Evolutionary conservation across 371 early-diverging fungal species (phyloP).

Genomic region (Mucor indicus): DNA sequence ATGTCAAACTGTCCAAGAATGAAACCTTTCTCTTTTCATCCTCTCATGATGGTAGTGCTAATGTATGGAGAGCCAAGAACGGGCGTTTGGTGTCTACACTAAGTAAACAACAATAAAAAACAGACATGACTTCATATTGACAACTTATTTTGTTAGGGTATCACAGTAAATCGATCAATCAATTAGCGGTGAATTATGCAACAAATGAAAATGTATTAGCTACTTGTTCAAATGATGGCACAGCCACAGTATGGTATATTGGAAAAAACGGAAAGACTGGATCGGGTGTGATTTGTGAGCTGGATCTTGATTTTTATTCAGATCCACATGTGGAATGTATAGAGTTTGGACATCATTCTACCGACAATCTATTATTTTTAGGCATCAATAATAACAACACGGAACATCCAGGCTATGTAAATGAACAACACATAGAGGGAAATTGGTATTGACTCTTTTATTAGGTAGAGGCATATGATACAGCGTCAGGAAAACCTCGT

Average conservation of each 20-base stretch:
- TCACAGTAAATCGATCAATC: conserved; percentile 22
- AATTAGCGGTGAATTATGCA: conserved; percentile 18
- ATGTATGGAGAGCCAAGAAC: conserved; percentile 25
- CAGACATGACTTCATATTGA: too few relatives aligned
- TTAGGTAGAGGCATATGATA: conserved; percentile 34
- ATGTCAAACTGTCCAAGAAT: conserved; percentile 33
- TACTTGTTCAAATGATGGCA: conserved; percentile 34
- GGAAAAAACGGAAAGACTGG: conserved; percentile 25
- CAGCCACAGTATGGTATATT: conserved; percentile 37
- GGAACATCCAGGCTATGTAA: conserved; percentile 30
- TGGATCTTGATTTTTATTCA: conserved; percentile 5
- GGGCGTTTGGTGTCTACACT: conserved; percentile 31
- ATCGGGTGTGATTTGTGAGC: conserved; percentile 24
- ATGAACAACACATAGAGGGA: too few relatives aligned
- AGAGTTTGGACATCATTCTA: conserved; percentile 31
- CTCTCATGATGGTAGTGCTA: conserved; percentile 29
- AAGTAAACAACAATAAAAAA: conserved; percentile 22
- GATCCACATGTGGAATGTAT: conserved; percentile 29
- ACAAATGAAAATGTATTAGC: conserved; percentile 27
- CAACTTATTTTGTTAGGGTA: too few relatives aligned
- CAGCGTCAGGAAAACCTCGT: background rate
- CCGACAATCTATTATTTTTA: conserved; percentile 20
- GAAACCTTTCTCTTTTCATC: conserved; percentile 28
- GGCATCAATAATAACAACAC: conserved; percentile 21
- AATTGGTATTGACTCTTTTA: background rate